Percentiles rank a stretch among this genome's conserved stretches.
Evolutionary conservation across 495 filamentous ascomycete genomes (phyloP).

Genomic region (Parathielavia appendiculata): DNA sequence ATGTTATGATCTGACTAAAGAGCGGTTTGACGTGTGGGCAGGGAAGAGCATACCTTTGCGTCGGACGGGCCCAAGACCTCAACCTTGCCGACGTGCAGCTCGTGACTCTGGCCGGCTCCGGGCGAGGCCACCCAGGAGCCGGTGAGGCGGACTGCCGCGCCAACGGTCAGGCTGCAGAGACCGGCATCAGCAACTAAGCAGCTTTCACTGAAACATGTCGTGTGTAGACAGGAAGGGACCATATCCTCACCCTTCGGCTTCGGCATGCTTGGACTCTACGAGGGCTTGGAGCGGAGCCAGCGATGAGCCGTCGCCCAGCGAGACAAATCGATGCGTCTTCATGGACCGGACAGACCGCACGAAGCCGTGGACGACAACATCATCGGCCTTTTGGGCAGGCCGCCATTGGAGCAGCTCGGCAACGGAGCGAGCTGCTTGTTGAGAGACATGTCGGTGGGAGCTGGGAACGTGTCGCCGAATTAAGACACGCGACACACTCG

Average conservation of each 20-base stretch:
- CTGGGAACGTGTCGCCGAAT: not conserved
- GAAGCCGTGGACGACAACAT: slow-evolving; percentile 63
- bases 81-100: slow-evolving; percentile 67
- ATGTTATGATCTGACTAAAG: not conserved
- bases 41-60: slow-evolving; percentile 57
- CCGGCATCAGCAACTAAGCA: slow-evolving; percentile 22
- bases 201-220: slow-evolving; percentile 23
- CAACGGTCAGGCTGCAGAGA: slow-evolving; percentile 64
- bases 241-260: slow-evolving; percentile 49
- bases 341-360: slow-evolving; percentile 81
- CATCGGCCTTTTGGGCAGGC: slow-evolving; percentile 21
- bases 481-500: slow-evolving; percentile 13
- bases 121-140: slow-evolving; percentile 75
- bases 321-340: slow-evolving; percentile 75
- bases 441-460: slow-evolving; percentile 22
- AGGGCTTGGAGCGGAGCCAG: slow-evolving; percentile 75
- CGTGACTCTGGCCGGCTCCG: slow-evolving; percentile 66
- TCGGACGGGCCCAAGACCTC: slow-evolving; percentile 70
- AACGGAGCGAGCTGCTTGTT: slow-evolving; percentile 23
- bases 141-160: slow-evolving; percentile 70
- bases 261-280: slow-evolving; percentile 65
- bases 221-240: slow-evolving; percentile 8
- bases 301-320: slow-evolving; percentile 84
- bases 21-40: not conserved
- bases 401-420: slow-evolving; percentile 33